A percentile compares a stretch with the other conserved stretches of the same genome.
These are phyloP conservation scores for Theobroma grandiflorum DNA, from an alignment of 441 rosid species.

Conservation along the genomic window DNA sequence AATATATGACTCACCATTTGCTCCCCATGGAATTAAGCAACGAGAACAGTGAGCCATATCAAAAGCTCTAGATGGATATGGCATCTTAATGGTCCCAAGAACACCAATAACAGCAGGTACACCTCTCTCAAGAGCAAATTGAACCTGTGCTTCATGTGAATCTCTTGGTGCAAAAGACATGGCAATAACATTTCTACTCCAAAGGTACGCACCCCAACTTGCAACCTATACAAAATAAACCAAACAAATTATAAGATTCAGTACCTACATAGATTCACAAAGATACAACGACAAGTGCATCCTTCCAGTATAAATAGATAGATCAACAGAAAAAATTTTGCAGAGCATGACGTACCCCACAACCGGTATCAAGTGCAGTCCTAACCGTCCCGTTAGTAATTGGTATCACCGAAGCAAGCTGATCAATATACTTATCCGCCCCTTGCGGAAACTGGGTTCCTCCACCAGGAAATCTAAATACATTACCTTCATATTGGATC, in stretches of 20 bases:
- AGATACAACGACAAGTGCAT: neutral
- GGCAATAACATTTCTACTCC: conserved; percentile 93
- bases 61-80: conserved; percentile 91
- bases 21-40: conserved; percentile 96
- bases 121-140: conserved; percentile 98
- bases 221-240: conserved; percentile 66
- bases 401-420: conserved; percentile 91
- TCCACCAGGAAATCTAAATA: conserved; percentile 96
- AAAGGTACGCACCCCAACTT: conserved; percentile 97
- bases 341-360: conserved; percentile 74
- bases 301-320: neutral
- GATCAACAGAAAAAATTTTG: neutral
- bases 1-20: conserved; percentile 65
- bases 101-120: conserved; percentile 98
- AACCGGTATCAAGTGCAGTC: conserved; percentile 97
- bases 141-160: conserved; percentile 98
- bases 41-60: conserved; percentile 99
- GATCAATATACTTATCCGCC: conserved; percentile 92
- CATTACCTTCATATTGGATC: conserved; percentile 95
- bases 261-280: neutral
- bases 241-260: neutral
- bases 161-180: conserved; percentile 99
- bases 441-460: conserved; percentile 99
- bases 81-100: conserved; percentile 87
- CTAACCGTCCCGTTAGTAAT: conserved; percentile 90